Percentiles rank a stretch among this genome's conserved stretches.
phyloP scores from a whole-genome alignment of 2,329 filamentous ascomycete species.

The Boeremia exigua region DNA sequence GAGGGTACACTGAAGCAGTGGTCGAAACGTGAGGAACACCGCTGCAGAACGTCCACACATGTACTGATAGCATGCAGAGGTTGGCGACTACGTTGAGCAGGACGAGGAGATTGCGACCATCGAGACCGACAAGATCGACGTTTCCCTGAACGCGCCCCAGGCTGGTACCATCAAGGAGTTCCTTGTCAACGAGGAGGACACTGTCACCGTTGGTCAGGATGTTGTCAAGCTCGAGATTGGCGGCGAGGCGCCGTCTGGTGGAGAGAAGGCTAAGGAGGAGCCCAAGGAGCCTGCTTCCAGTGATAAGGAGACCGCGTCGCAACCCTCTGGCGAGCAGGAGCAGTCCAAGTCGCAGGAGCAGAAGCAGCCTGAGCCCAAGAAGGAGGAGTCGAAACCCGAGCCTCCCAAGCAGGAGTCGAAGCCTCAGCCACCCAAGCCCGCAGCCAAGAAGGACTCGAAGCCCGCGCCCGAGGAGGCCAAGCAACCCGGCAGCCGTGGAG shows the following conservation, averaged over 20 bases:
- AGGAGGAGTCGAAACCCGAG: constrained; percentile 49
- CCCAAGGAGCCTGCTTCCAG: constrained; percentile 65
- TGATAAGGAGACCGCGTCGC: constrained; percentile 63
- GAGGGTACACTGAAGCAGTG: constrained; percentile 97
- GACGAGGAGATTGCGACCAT: constrained; percentile 99
- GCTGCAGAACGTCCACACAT: neutral
- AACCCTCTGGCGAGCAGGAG: constrained; percentile 59
- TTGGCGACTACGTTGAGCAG: constrained; percentile 91
- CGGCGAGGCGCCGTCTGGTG: constrained; percentile 57
- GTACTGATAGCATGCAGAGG: constrained; percentile 56
- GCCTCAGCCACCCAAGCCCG: constrained; percentile 19
- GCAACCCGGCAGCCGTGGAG: constrained; percentile 74
- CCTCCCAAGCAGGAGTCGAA: constrained; percentile 45
- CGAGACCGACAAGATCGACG: constrained; percentile 99
- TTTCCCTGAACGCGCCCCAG: constrained; percentile 92
- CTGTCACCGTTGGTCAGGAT: constrained; percentile 92
- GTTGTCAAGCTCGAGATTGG: constrained; percentile 82
- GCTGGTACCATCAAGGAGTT: constrained; percentile 92
- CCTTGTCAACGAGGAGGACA: constrained; percentile 91
- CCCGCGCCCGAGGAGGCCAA: constrained; percentile 18
- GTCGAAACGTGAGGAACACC: constrained; percentile 68
- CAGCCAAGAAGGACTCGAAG: constrained; percentile 40
- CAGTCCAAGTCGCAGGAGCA: constrained; percentile 49
- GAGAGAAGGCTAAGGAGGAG: constrained; percentile 62
- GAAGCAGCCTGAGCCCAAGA: constrained; percentile 45